A percentile compares a stretch with the other conserved stretches of the same genome.
These are phyloP conservation scores for Cadophora sp. DNA, from an alignment of 2,329 filamentous ascomycete genomes.

Conservation along the genomic window DNA sequence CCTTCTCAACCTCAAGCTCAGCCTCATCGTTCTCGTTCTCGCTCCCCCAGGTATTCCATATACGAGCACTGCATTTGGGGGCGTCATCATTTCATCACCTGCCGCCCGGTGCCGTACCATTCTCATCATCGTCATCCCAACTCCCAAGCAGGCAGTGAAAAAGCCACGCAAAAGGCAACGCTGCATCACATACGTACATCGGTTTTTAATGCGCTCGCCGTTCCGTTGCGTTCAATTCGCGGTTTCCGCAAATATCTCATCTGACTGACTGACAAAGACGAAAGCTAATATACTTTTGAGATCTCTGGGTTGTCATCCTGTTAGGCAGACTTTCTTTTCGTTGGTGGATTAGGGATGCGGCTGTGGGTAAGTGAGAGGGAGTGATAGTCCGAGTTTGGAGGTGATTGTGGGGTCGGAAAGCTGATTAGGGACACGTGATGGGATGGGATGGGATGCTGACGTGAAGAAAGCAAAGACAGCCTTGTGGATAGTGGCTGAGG, in stretches of 20 bases:
- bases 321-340: conserved; percentile 1
- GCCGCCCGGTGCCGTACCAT: background rate
- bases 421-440: background rate
- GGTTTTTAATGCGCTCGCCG: too few relatives aligned
- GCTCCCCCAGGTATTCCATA: background rate
- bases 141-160: background rate
- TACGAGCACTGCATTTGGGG: background rate
- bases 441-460: conserved; percentile 14
- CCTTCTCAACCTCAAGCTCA: background rate
- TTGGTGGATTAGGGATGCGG: background rate
- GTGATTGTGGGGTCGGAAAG: background rate
- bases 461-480: background rate
- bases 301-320: background rate
- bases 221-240: background rate
- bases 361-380: background rate
- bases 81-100: conserved; percentile 8
- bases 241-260: background rate
- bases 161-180: background rate
- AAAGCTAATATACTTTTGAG: background rate
- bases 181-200: conserved; percentile 1
- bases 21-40: background rate
- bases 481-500: conserved; percentile 9
- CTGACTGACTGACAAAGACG: background rate
- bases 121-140: background rate
- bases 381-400: background rate